These are phyloP conservation scores for Cantharellus cinnabarinus DNA, from an alignment of 768 basidiomycete genomes.

Conservation along the genomic window DNA sequence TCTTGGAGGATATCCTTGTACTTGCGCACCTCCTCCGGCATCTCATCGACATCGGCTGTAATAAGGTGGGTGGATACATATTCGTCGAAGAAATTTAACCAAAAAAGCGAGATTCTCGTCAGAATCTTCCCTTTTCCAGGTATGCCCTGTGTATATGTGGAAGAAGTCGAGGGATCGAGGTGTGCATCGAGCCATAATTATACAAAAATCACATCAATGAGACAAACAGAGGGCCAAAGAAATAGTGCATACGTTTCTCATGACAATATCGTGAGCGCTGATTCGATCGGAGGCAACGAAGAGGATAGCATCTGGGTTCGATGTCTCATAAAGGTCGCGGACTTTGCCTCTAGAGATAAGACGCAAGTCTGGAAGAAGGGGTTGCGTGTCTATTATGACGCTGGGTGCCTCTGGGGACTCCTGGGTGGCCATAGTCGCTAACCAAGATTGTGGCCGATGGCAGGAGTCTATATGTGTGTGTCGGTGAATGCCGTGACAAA, in stretches of 20 bases:
- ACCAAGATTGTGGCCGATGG: no score
- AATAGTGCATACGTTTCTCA: conserved; percentile 52
- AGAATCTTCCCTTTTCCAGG: conserved; percentile 83
- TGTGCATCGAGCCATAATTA: no score
- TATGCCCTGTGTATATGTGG: conserved; percentile 43
- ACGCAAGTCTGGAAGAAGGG: conserved; percentile 25
- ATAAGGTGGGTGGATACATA: conserved; percentile 85
- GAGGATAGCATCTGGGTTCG: conserved; percentile 35
- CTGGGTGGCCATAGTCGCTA: no score
- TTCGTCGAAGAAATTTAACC: conserved; percentile 66
- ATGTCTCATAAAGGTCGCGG: conserved; percentile 63
- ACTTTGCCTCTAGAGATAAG: conserved; percentile 87
- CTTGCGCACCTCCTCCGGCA: conserved; percentile 60
- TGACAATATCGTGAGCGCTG: conserved; percentile 89
- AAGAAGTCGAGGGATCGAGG: no score
- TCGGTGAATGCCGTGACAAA: no score
- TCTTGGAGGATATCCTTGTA: conserved; percentile 64
- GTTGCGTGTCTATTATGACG: not conserved
- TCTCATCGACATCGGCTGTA: conserved; percentile 50
- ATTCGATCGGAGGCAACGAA: conserved; percentile 94
- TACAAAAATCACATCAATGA: no score
- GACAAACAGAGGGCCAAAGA: not conserved
- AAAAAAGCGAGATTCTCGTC: conserved; percentile 81
- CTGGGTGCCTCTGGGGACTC: no score
- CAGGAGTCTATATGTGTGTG: no score